Percentiles rank a stretch among this genome's conserved stretches.
These are phyloP conservation scores for Leccinum subtestaceum DNA, from an alignment of 768 basidiomycete genomes.

Conservation along the genomic window DNA sequence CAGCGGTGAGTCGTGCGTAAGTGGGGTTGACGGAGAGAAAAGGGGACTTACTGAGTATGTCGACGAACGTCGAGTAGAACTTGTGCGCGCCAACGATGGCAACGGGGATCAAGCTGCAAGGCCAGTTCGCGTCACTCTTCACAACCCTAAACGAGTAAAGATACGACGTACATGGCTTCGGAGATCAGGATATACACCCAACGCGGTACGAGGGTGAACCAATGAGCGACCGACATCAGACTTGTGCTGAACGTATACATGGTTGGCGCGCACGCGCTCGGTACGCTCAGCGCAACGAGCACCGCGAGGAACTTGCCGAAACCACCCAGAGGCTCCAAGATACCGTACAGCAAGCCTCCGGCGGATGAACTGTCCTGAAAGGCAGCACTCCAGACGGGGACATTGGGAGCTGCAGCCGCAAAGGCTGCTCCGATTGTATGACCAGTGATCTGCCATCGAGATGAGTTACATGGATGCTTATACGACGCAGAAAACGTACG, in stretches of 20 bases:
- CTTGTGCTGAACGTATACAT: slow-evolving; percentile 56
- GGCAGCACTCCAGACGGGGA: slow-evolving; percentile 39
- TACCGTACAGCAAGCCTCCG: slow-evolving; percentile 42
- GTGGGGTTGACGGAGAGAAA: background rate
- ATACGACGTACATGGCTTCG: slow-evolving; percentile 38
- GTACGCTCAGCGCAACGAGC: slow-evolving; percentile 51
- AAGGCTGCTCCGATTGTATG: slow-evolving; percentile 48
- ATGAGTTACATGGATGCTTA: background rate
- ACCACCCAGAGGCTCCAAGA: slow-evolving; percentile 38
- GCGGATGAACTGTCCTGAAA: slow-evolving; percentile 42
- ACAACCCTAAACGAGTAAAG: background rate
- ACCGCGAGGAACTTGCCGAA: slow-evolving; percentile 49
- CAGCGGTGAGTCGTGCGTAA: slow-evolving; percentile 9
- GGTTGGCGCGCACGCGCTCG: slow-evolving; percentile 55
- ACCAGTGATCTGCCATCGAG: slow-evolving; percentile 31
- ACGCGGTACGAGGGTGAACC: slow-evolving; percentile 39
- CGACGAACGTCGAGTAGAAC: slow-evolving; percentile 45
- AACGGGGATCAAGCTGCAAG: slow-evolving; percentile 41
- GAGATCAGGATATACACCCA: slow-evolving; percentile 47
- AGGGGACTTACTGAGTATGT: slow-evolving; percentile 35
- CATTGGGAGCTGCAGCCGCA: slow-evolving; percentile 38
- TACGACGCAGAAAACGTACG: slow-evolving; percentile 26
- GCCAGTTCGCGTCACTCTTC: background rate
- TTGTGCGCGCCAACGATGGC: slow-evolving; percentile 44
- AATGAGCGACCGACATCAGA: slow-evolving; percentile 37